Evolutionary conservation across 306 rosid species (phyloP).

Genomic region (Vachellia collinsii): DNA sequence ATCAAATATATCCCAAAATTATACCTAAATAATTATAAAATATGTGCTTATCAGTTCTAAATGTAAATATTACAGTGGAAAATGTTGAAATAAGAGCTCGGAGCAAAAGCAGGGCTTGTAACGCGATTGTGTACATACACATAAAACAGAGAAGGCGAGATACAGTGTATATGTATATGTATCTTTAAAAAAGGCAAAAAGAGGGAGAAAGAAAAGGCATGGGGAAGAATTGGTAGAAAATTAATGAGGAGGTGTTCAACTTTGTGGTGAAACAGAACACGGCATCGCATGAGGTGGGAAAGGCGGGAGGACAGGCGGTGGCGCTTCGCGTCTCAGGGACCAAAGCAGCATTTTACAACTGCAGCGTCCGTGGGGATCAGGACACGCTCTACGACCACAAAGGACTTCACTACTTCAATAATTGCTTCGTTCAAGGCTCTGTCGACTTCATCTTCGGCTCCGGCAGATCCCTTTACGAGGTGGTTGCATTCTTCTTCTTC

Average conservation of each 20-base stretch:
- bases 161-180: no score
- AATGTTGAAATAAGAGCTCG: not conserved
- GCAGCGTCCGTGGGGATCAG: constrained; percentile 68
- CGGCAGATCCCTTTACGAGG: constrained; percentile 73
- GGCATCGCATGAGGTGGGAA: constrained; percentile 53
- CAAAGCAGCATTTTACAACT: constrained; percentile 67
- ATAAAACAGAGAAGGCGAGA: not conserved
- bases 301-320: constrained; percentile 58
- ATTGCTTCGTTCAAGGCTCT: constrained; percentile 72
- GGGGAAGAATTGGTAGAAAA: not conserved
- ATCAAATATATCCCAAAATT: no score
- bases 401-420: constrained; percentile 75
- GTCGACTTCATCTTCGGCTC: constrained; percentile 79
- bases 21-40: no score
- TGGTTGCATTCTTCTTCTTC: not conserved
- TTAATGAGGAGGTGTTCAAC: not conserved
- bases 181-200: not conserved
- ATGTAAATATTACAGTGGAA: no score
- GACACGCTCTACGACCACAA: constrained; percentile 78
- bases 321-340: constrained; percentile 70
- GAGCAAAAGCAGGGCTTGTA: not conserved
- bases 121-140: not conserved
- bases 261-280: constrained; percentile 53
- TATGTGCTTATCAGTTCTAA: no score
- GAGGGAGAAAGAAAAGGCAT: not conserved